These are phyloP conservation scores for Aspergillus udagawae DNA, from an alignment of 2,329 filamentous ascomycete species.

Conservation along the genomic window DNA sequence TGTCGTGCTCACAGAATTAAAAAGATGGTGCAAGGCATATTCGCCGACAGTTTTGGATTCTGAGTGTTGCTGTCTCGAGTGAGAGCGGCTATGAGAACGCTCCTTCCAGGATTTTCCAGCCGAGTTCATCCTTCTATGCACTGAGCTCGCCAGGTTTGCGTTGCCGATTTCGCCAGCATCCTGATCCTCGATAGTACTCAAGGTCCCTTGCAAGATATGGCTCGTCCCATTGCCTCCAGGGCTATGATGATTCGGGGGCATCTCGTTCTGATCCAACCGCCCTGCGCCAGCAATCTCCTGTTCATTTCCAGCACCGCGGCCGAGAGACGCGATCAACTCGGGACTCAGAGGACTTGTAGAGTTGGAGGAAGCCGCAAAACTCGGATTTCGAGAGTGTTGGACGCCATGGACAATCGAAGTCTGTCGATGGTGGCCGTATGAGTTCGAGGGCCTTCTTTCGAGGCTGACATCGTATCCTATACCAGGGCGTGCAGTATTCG, in stretches of 20 bases:
- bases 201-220: constrained; percentile 23
- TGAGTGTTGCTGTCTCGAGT: constrained; percentile 65
- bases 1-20: constrained; percentile 68
- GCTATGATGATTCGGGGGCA: constrained; percentile 22
- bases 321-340: constrained; percentile 72
- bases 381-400: constrained; percentile 87
- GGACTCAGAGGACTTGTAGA: constrained; percentile 79
- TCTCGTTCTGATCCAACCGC: constrained; percentile 32
- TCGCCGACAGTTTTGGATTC: constrained; percentile 94
- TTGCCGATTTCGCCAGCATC: constrained; percentile 26
- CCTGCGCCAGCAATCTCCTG: constrained; percentile 36
- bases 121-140: constrained; percentile 49
- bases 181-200: constrained; percentile 39
- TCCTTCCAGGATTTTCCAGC: constrained; percentile 66
- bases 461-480: constrained; percentile 35
- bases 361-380: constrained; percentile 62
- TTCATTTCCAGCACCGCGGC: constrained; percentile 52
- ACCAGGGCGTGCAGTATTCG: constrained; percentile 30
- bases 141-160: constrained; percentile 20
- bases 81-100: constrained; percentile 69
- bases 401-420: constrained; percentile 95
- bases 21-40: constrained; percentile 93
- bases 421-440: constrained; percentile 87
- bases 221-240: constrained; percentile 41
- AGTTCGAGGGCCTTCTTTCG: constrained; percentile 43